Conservation (phyloP, 257 asterid genomes). For the Leptodermis oblonga region DNA sequence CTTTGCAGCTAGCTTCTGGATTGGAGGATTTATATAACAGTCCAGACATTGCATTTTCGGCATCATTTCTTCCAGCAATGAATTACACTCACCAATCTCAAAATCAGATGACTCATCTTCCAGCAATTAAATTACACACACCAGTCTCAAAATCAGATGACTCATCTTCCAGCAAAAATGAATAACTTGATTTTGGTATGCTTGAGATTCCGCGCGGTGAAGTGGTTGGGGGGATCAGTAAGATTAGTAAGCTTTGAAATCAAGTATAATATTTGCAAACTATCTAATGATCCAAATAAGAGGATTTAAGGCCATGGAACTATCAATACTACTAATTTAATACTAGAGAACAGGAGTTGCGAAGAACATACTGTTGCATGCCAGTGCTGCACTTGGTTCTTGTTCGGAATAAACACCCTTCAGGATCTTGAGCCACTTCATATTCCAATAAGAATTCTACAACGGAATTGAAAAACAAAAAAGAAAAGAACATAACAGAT, state of each 20-base stretch:
- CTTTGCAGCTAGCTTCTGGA: constrained; percentile 40
- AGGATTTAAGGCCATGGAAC: background rate
- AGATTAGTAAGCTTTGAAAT: too few species aligned
- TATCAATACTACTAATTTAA: background rate
- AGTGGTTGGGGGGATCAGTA: constrained; percentile 1
- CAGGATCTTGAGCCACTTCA: too few species aligned
- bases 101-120: constrained; percentile 9
- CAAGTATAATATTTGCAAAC: too few species aligned
- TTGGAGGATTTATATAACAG: constrained; percentile 25
- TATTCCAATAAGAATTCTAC: too few species aligned
- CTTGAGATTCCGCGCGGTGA: constrained; percentile 33
- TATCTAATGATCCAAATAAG: background rate
- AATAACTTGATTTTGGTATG: constrained; percentile 15
- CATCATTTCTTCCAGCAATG: constrained; percentile 11
- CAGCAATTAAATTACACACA: too few species aligned
- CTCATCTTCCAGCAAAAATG: constrained; percentile 9
- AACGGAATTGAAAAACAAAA: too few species aligned
- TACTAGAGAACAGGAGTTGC: background rate
- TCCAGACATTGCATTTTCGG: constrained; percentile 23
- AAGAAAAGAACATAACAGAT: too few species aligned
- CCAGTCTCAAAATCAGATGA: constrained; percentile 12
- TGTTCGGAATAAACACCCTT: too few species aligned
- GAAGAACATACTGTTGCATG: constrained; percentile 15
- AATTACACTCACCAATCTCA: too few species aligned
- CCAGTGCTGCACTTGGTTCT: too few species aligned